phyloP scores from a whole-genome alignment of 257 asterid species.

The Thymus mandschuricus region DNA sequence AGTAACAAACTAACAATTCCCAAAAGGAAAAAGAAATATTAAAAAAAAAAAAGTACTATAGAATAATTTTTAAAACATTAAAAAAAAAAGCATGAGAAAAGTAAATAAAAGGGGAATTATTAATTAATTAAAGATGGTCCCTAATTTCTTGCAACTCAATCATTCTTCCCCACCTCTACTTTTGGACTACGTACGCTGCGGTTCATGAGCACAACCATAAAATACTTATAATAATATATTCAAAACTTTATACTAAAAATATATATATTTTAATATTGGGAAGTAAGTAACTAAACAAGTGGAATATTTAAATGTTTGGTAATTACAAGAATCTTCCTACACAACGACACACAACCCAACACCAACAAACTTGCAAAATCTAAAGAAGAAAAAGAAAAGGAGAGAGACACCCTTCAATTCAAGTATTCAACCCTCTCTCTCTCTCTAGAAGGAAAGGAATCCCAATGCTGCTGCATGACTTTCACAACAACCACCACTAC shows the following conservation, averaged over 20 bases:
- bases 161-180: conserved; percentile 16
- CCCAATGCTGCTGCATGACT: conserved; percentile 50
- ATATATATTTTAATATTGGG: not conserved
- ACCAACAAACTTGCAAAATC: conserved; percentile 25
- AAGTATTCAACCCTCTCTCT: not conserved
- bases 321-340: not conserved
- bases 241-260: not conserved
- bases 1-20: too few relatives aligned
- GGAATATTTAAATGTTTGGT: not conserved
- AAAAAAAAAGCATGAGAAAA: not conserved
- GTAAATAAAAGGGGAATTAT: not conserved
- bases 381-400: conserved; percentile 16
- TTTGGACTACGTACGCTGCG: conserved; percentile 3
- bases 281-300: not conserved
- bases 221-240: too few relatives aligned
- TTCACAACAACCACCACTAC: conserved; percentile 47
- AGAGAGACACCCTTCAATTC: not conserved
- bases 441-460: conserved; percentile 40
- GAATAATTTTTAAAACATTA: too few relatives aligned
- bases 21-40: too few relatives aligned
- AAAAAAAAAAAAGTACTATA: too few relatives aligned
- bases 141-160: not conserved
- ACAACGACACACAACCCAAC: conserved; percentile 23
- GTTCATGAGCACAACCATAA: not conserved
- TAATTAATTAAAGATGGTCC: not conserved